Base-by-base conservation (phyloP, 1,139 yeast species). In the Eremothecium cymbalariae region DNA sequence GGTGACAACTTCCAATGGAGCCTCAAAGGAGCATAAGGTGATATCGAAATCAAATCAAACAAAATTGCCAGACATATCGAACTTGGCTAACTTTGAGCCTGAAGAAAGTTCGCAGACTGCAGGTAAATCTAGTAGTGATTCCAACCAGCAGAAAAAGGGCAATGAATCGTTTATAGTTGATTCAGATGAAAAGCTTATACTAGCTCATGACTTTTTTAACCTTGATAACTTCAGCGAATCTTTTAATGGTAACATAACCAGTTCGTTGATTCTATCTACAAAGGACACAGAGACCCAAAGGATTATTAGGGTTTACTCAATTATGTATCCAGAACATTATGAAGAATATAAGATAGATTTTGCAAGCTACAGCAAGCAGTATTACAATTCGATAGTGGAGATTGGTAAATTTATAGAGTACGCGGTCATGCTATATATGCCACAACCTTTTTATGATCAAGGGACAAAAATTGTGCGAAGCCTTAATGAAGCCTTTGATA, bases 371-470 rank as follows among this genome's bases (percentile, higher is more conserved):
- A 27, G 14, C 9, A 27, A 14, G 35, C 33, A 44, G 46, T 17
- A 42, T 24, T 79, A 40, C 29, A 77, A 82, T 48, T 90, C 95
- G 3, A 63, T 81, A 43, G 69, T 67, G 31, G 95, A 86, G 50
- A 69, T 85, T 32, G 82, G 80, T 15, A 72, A 65, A 36, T 50
- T 64, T n/a, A 71, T 77, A 67, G 77, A 71, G 40, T 49, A 70
- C 31, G 57, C 65, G 9, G 66, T 74, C 0, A 31, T 53, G 14
- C 49, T 61, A 4, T 73, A 63, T 44, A 59, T 74, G 16, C 77
- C 78, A 0, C 51, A 55, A 21, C 53, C 53, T 52, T 46, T 74
- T 54, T 14, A 52, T 31, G 35, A 53, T 37, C 48, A 66, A 57
- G 46, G 72, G 14, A 59, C 61, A 20, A 65, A 74, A 36, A 60